These are phyloP conservation scores for Entoloma clypeatum DNA, from an alignment of 1,284 basidiomycete genomes.

Conservation along the genomic window DNA sequence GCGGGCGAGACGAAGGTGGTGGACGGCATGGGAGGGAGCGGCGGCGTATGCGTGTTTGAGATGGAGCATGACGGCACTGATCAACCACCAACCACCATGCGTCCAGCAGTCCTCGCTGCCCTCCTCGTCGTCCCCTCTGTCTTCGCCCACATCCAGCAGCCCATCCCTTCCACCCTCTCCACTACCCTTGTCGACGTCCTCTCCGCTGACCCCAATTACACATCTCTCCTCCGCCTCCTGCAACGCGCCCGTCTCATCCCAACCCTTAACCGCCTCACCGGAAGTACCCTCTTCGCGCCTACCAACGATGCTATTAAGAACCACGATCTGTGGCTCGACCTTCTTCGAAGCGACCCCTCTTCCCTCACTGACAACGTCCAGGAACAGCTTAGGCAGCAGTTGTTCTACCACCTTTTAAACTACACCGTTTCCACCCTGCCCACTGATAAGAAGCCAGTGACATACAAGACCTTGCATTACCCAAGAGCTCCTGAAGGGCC, in stretches of 20 bases:
- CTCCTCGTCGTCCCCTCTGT: conserved; percentile 22
- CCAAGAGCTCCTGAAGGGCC: conserved; percentile 54
- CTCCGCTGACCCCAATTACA: conserved; percentile 72
- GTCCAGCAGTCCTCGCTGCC: conserved; percentile 13
- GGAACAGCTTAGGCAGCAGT: conserved; percentile 79
- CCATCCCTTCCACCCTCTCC: conserved; percentile 31
- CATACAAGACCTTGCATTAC: conserved; percentile 68
- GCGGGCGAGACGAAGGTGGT: conserved; percentile 50
- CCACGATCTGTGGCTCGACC: conserved; percentile 48
- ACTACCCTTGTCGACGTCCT: conserved; percentile 80
- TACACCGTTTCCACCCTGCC: conserved; percentile 61
- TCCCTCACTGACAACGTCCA: conserved; percentile 76
- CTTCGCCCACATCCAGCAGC: conserved; percentile 24
- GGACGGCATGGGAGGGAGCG: conserved; percentile 51
- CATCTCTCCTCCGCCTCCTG: conserved; percentile 74
- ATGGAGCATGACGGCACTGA: conserved; percentile 48
- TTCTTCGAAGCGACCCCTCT: conserved; percentile 36
- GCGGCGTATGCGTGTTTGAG: conserved; percentile 56
- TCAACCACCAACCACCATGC: conserved; percentile 15
- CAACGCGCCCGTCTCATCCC: conserved; percentile 89
- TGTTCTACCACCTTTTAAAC: conserved; percentile 95
- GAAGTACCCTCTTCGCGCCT: conserved; percentile 89
- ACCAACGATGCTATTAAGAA: conserved; percentile 85
- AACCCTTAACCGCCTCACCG: conserved; percentile 82
- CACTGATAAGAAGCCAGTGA: conserved; percentile 34